Evolutionary conservation across 257 asterid species (phyloP).

Genomic region (Solanum chiquidenum): DNA sequence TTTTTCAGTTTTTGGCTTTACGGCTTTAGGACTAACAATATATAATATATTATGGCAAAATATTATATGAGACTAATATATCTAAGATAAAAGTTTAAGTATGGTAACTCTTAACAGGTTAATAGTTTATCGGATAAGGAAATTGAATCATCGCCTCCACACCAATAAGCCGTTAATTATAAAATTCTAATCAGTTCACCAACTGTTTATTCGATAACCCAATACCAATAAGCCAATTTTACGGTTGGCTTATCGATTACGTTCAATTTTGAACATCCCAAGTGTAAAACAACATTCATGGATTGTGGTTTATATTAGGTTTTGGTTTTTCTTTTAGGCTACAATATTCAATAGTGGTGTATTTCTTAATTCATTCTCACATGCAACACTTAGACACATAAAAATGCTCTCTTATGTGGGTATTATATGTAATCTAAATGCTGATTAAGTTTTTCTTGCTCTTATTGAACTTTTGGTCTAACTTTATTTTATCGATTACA

Average conservation of each 20-base stretch:
- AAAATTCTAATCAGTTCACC: background rate
- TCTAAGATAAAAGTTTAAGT: background rate
- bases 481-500: background rate
- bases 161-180: background rate
- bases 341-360: background rate
- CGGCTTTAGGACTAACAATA: background rate
- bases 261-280: background rate
- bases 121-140: background rate
- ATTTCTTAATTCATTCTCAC: background rate
- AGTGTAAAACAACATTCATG: background rate
- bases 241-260: background rate
- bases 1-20: background rate
- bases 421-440: background rate
- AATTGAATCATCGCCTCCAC: background rate
- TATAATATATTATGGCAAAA: background rate
- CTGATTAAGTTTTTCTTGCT: background rate
- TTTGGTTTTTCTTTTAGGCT: background rate
- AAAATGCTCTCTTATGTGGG: background rate
- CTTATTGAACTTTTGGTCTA: background rate
- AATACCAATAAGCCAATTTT: background rate
- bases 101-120: background rate
- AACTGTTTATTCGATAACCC: background rate
- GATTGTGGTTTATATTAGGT: background rate
- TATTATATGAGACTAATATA: background rate
- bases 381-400: background rate